These are phyloP conservation scores for Yamadazyma paraphyllophila DNA, from an alignment of 805 yeast genomes.

Conservation along the genomic window DNA sequence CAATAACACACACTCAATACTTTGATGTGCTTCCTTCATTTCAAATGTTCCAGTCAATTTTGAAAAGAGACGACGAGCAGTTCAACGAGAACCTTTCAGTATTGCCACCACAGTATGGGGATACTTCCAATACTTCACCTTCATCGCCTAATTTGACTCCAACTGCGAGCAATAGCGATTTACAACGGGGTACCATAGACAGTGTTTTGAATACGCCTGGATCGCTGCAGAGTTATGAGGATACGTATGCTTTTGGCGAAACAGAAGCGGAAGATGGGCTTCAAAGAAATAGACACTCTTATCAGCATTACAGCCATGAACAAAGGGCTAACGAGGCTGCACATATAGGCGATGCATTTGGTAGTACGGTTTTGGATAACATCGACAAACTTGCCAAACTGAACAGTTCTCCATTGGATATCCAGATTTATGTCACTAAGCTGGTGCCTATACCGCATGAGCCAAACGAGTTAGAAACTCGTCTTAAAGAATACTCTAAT, in stretches of 20 bases:
- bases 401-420: conserved; percentile 41
- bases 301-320: not conserved
- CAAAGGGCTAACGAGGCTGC: conserved; percentile 10
- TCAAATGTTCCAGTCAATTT: conserved; percentile 59
- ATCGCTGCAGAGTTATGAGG: conserved; percentile 13
- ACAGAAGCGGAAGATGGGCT: conserved; percentile 13
- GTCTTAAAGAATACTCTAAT: conserved; percentile 41
- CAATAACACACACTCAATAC: conserved; percentile 34
- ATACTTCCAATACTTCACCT: conserved; percentile 25
- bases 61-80: conserved; percentile 41
- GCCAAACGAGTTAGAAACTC: conserved; percentile 42
- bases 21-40: conserved; percentile 67
- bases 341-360: conserved; percentile 24
- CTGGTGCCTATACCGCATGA: conserved; percentile 46
- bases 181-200: conserved; percentile 1
- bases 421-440: conserved; percentile 54
- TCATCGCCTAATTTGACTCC: conserved; percentile 4
- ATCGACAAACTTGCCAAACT: conserved; percentile 48
- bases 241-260: conserved; percentile 18
- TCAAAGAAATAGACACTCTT: not conserved
- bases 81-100: conserved; percentile 33
- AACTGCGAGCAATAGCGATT: not conserved
- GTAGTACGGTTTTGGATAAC: conserved; percentile 50
- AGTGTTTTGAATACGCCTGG: conserved; percentile 3
- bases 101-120: conserved; percentile 39